A percentile compares a stretch with the other conserved stretches of the same genome.
Evolutionary conservation across 768 basidiomycete genomes (phyloP).

Genomic region (Trichaptum fuscoviolaceum): DNA sequence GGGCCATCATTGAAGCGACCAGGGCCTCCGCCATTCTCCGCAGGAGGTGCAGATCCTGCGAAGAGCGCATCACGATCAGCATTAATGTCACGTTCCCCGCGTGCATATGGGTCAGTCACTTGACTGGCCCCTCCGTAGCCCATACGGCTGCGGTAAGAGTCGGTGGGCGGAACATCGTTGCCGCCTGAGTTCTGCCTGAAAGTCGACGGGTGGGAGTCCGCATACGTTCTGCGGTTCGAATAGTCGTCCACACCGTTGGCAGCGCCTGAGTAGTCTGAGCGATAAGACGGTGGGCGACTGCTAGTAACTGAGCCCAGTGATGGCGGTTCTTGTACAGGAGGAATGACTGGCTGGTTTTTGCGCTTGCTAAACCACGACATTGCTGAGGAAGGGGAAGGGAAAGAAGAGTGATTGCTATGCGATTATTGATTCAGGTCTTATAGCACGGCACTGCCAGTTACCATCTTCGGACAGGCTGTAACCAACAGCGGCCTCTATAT

Average conservation of each 20-base stretch:
- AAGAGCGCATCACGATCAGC: constrained; percentile 71
- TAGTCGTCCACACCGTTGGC: constrained; percentile 66
- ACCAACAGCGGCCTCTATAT: neutral
- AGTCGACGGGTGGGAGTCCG: constrained; percentile 1
- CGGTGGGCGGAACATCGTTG: neutral
- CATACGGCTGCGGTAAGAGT: constrained; percentile 8
- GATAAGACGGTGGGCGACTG: constrained; percentile 31
- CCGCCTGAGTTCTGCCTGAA: constrained; percentile 1
- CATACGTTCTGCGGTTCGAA: constrained; percentile 27
- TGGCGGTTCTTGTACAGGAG: constrained; percentile 45
- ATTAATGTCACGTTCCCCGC: constrained; percentile 54
- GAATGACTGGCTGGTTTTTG: constrained; percentile 61
- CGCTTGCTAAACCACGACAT: constrained; percentile 66
- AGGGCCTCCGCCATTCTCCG: constrained; percentile 42
- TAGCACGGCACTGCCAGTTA: neutral
- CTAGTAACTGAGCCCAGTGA: constrained; percentile 26
- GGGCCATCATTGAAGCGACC: constrained; percentile 66
- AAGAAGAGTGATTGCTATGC: constrained; percentile 3
- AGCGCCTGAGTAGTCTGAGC: constrained; percentile 47
- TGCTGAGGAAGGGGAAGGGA: constrained; percentile 14
- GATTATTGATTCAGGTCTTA: neutral
- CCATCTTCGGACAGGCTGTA: neutral
- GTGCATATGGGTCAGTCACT: constrained; percentile 62
- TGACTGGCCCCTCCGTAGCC: constrained; percentile 38
- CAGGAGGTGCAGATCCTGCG: constrained; percentile 56